Evolutionary conservation across 306 rosid species (phyloP).

Genomic region (Potentilla sterilis): DNA sequence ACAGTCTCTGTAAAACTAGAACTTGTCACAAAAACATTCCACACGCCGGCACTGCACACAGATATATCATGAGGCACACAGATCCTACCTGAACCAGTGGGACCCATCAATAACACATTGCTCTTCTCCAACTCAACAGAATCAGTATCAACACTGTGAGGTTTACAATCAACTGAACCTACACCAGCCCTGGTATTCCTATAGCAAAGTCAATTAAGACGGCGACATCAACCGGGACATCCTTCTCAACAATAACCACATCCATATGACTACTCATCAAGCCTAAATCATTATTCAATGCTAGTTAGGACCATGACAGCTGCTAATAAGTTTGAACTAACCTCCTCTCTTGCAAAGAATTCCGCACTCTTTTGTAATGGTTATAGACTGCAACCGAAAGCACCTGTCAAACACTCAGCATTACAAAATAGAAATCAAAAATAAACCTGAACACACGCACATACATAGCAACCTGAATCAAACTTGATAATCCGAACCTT

Average conservation of each 20-base stretch:
- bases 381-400: conserved; percentile 81
- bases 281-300: background rate
- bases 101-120: conserved; percentile 64
- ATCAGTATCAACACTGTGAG: conserved; percentile 38
- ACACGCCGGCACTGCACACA: background rate
- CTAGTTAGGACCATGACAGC: background rate
- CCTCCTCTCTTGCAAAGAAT: conserved; percentile 36
- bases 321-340: conserved; percentile 7
- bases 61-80: background rate
- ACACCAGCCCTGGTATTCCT: conserved; percentile 21
- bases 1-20: background rate
- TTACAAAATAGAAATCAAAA: background rate
- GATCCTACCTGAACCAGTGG: conserved; percentile 64
- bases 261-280: background rate
- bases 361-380: conserved; percentile 59
- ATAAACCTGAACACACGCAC: background rate
- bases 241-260: background rate
- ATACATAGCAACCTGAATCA: no score
- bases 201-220: conserved; percentile 15
- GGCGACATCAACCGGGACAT: conserved; percentile 1
- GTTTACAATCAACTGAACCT: conserved; percentile 17
- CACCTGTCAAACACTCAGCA: conserved; percentile 38
- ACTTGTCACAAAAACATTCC: background rate
- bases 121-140: conserved; percentile 60
- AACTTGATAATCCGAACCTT: conserved; percentile 20